Evolutionary conservation across 768 basidiomycete genomes (phyloP), one percentile per base, ranked within the genome.

Genomic region (Trametes cubensis): DNA sequence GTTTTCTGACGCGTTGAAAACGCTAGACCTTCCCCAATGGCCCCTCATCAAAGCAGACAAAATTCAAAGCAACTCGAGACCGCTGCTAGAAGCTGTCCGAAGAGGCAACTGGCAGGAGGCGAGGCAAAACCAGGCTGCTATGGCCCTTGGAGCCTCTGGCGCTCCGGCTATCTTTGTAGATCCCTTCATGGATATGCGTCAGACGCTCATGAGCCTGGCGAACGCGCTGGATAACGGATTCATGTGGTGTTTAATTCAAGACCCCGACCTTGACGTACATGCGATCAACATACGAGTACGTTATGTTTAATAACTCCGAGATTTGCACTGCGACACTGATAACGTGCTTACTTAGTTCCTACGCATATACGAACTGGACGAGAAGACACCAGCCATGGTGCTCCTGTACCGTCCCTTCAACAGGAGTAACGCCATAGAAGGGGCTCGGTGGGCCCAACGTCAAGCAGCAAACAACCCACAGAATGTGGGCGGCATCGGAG

Each of bases 111-210:
- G 20, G 25, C 40, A 34, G 18, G 58, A 59, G 21, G 47, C 40
- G 8, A 21, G 23, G 40, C n/a, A 42, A 11, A 55, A 50, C 54
- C 13, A 23, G 34, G 10, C 10, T 11, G 26, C 26, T 1, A 49
- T 23, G 28, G 48, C 25, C 8, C 15, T 10, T 6, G 15, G 48
- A 6, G 42, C 42, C 4, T 44, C 18, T 44, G 42, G 18, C 6
- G 15, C 13, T 20, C 48, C 49, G n/a, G 55, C 53, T 2, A 44
- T 66, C 6, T 66, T 50, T 28, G 39, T 40, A 20, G 60, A 66
- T 46, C 53, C 65, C 1, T 64, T 69, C 18, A 52, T 63, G 57
- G 67, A 69, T 48, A 41, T 66, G 11, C 55, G 67, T 10, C 65
- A 66, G 55, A 66, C 67, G 25, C 15, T 66, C 7, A 60, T 66